phyloP scores from a whole-genome alignment of 352 stramenopile genomes.

The Pythium folliculosum region DNA sequence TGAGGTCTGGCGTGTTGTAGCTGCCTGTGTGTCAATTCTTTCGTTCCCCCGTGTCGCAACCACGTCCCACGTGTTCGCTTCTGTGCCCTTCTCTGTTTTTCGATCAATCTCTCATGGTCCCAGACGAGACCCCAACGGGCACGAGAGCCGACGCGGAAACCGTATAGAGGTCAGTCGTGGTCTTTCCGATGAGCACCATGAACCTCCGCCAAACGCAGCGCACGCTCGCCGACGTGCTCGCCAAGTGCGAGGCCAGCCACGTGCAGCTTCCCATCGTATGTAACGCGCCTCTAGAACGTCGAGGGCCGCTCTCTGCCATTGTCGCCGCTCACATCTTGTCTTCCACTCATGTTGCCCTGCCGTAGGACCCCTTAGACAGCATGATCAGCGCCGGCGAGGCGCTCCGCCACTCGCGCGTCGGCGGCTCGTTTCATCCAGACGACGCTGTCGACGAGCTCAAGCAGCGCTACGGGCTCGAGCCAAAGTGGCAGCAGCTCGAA shows the following conservation, averaged over 20 bases:
- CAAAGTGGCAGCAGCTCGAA: slow-evolving; percentile 52
- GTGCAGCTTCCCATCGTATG: slow-evolving; percentile 47
- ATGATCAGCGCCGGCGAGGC: slow-evolving; percentile 23
- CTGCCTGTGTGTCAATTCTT: neutral
- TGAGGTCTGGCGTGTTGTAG: too few species aligned
- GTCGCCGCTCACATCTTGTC: neutral
- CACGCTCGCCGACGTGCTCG: slow-evolving; percentile 54
- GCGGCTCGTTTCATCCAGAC: slow-evolving; percentile 36
- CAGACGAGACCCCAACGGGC: neutral
- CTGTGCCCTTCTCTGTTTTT: neutral
- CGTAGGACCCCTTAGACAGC: slow-evolving; percentile 25
- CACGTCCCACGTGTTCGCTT: neutral
- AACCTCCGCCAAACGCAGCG: slow-evolving; percentile 68
- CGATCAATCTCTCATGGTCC: neutral
- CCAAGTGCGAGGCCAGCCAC: slow-evolving; percentile 60
- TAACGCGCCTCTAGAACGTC: neutral
- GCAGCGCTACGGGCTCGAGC: slow-evolving; percentile 55
- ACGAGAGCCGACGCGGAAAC: slow-evolving; percentile 8
- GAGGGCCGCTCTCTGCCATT: neutral
- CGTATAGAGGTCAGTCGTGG: neutral
- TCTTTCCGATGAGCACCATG: slow-evolving; percentile 31
- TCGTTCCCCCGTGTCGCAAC: neutral
- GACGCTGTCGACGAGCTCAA: slow-evolving; percentile 61
- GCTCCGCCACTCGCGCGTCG: slow-evolving; percentile 21
- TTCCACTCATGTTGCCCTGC: neutral